Evolutionary conservation across 371 early-diverging fungal genomes (phyloP), one percentile per base, ranked within the genome.

Genomic region (Funneliformis caledonium): DNA sequence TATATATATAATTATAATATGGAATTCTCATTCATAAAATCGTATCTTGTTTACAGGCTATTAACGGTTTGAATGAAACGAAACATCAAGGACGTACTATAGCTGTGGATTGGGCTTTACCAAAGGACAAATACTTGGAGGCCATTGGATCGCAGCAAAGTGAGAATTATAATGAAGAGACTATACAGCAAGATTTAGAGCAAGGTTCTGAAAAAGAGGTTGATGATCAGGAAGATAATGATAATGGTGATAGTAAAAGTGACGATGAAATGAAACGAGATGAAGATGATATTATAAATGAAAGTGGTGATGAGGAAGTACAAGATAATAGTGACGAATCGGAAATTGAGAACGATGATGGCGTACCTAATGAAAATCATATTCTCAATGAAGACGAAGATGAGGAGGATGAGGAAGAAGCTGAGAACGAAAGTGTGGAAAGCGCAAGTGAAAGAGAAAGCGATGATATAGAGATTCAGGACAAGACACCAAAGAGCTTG

Each of bases 51-150:
- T 47, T n/a, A 10, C 82, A 89, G 86, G 97, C 95, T 5, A 86
- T 97, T 37, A 87, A 90, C n/a, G 90, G 85, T 48, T 82, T 96
- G 82, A 94, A 97, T 85, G 95, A 92, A 19, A 85, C 89, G 19
- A 88, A 90, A 78, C 88, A 94, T 47, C 85, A 88, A 76, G 93
- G 93, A 2, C 89, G 97, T 64, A 85, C 87, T 0, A 92, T 97
- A 43, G 93, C 95, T 45, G 96, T 97, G 9, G 96, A 95, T 84
- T 93, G 94, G 92, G 92, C 96, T 2, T 80, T 97, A 56, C 88
- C 95, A 12, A 96, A 96, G 85, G 90, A 88, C 72, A 85, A 88
- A 70, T 97, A 89, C 76, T 33, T 64, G 64, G 64, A 64, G 26
- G 64, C 64, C 26, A 64, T 64, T 22, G 33, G 14, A 64, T 31